phyloP scores from a whole-genome alignment of 345 rosid species.

The Bruguiera gymnorhiza region DNA sequence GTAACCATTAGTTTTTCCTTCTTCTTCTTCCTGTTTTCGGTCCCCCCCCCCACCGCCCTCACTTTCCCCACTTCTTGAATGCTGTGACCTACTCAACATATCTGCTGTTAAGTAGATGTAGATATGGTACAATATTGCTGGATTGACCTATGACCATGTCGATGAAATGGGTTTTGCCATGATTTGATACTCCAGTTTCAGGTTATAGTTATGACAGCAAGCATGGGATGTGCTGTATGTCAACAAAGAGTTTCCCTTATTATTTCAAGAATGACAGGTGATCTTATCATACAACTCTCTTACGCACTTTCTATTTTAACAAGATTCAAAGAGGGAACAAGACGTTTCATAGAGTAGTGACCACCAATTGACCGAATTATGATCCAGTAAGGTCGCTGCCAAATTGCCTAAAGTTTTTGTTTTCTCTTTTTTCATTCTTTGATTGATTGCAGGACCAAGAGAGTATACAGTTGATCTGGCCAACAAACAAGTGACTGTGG shows the following conservation, averaged over 20 bases:
- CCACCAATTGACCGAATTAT: background rate
- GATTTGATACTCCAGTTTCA: constrained; percentile 36
- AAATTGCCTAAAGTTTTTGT: background rate
- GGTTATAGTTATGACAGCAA: constrained; percentile 49
- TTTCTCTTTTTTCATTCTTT: background rate
- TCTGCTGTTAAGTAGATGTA: background rate
- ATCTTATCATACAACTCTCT: background rate
- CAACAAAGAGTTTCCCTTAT: constrained; percentile 29
- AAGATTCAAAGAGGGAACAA: background rate
- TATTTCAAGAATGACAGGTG: constrained; percentile 43
- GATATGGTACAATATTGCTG: background rate
- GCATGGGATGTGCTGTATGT: constrained; percentile 44
- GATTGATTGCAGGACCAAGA: constrained; percentile 31
- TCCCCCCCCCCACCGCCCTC: no score
- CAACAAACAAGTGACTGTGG: constrained; percentile 37
- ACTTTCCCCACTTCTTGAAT: no score
- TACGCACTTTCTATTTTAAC: background rate
- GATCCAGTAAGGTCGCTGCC: background rate
- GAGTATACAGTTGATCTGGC: constrained; percentile 44
- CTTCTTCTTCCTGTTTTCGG: background rate
- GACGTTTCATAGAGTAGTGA: background rate
- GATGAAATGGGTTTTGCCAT: background rate
- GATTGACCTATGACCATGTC: background rate
- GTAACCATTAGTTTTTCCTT: background rate
- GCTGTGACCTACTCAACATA: no score